Base-by-base conservation (phyloP, 176 grass and related monocot species). In the Bromus sterilis region DNA sequence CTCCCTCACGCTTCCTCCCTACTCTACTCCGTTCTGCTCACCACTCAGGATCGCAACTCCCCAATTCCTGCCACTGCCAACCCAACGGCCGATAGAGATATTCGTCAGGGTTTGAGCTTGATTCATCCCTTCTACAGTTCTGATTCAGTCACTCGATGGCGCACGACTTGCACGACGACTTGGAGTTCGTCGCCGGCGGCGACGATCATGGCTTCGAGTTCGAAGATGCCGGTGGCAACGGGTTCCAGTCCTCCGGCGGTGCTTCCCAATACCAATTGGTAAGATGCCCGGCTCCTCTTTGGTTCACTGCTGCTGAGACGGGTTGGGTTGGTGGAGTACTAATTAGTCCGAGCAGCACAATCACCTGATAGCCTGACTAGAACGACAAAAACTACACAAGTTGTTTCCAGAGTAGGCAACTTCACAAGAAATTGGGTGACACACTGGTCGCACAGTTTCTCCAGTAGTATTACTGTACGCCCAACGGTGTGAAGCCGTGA, bases 101-200 rank as follows among this genome's bases (percentile, higher is more conserved):
- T 0, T 41, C 65, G 39, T 0, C 60, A n/a, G n/a, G 1, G 29
- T 8, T 63, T 15, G n/a, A 23, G 36, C 29, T 37, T 16, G 30
- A 34, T 8, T 55, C 43, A 26, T 0, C 14, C 9, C 70, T 51
- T 74, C 1, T 13, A 2, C 65, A 24, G 24, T 2, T 40, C 36
- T 12, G 6, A 11, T n/a, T 7, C 11, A 9, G 11, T 16, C 14
- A 24, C 26, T 4, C 40, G 9, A 71, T 81, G 57, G 66, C 89
- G 15, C 78, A 88, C 57, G 86, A 91, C 61, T 21, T 88, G 66
- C 48, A 59, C 14, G 73, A 91, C 4, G 89, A 91, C 79, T 18
- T 91, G 68, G 82, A 85, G 79, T 32, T 85, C 66, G 60, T 88
- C 53, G 36, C 7, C 55, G 40, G 2, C 76, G 37, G 3, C 36